A percentile compares a stretch with the other conserved stretches of the same genome.
phyloP scores from a whole-genome alignment of 768 basidiomycete species.

The Coprinopsis strossmayeri region DNA sequence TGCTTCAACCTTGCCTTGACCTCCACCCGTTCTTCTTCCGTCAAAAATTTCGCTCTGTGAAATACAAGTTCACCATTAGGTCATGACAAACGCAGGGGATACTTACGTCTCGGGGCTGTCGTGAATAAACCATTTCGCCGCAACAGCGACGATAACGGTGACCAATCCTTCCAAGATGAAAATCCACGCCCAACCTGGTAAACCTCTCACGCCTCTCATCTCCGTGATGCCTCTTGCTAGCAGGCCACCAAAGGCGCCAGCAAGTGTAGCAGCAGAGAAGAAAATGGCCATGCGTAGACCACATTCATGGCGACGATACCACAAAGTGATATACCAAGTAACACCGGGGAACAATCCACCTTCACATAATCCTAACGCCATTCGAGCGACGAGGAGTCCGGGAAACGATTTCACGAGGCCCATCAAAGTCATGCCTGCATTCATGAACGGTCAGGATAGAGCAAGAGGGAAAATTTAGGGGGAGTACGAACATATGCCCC shows the following conservation, averaged over 20 bases:
- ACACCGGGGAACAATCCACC: slow-evolving; percentile 26
- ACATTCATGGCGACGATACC: slow-evolving; percentile 26
- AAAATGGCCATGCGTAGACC: slow-evolving; percentile 26
- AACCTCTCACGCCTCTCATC: slow-evolving; percentile 20
- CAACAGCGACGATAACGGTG: slow-evolving; percentile 20
- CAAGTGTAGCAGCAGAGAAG: slow-evolving; percentile 26
- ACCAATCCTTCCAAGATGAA: slow-evolving; percentile 25
- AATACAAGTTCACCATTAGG: background rate
- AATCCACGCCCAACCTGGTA: slow-evolving; percentile 27
- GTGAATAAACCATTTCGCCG: slow-evolving; percentile 22
- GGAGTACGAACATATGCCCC: slow-evolving; percentile 20
- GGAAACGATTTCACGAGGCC: slow-evolving; percentile 22
- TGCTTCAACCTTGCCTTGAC: slow-evolving; percentile 20
- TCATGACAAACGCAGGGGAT: background rate
- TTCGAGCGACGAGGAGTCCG: slow-evolving; percentile 21
- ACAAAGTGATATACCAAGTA: slow-evolving; percentile 25
- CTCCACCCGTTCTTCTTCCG: slow-evolving; percentile 22
- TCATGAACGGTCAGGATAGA: background rate
- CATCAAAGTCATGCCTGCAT: slow-evolving; percentile 24
- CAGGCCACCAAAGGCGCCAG: slow-evolving; percentile 27
- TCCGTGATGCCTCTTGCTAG: slow-evolving; percentile 24
- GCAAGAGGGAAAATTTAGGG: background rate
- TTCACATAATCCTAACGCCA: slow-evolving; percentile 24
- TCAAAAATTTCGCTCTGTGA: slow-evolving; percentile 22
- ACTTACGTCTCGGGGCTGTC: slow-evolving; percentile 25